These are phyloP conservation scores for Novakomyces olei DNA, from an alignment of 805 yeast genomes.

Conservation along the genomic window DNA sequence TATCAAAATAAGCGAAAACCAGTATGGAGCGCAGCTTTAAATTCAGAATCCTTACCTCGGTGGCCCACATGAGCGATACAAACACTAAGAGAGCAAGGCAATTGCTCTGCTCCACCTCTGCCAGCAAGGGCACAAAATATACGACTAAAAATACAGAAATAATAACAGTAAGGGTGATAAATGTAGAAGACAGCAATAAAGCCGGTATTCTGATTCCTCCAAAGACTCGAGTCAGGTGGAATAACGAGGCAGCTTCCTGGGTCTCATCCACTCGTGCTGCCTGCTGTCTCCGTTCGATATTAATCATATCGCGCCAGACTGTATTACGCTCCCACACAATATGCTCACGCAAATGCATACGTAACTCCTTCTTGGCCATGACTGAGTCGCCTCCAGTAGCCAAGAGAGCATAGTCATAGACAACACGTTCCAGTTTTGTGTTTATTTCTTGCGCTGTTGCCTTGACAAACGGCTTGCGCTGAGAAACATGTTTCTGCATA, in stretches of 20 bases:
- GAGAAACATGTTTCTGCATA: slow-evolving; percentile 21
- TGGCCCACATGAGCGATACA: slow-evolving; percentile 83
- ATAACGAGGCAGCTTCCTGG: slow-evolving; percentile 5
- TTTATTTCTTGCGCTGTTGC: slow-evolving; percentile 29
- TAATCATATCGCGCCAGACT: slow-evolving; percentile 93
- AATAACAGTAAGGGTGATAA: slow-evolving; percentile 28
- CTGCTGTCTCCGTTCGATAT: slow-evolving; percentile 66
- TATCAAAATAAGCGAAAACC: too few relatives aligned
- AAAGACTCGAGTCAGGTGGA: slow-evolving; percentile 4
- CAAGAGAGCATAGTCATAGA: slow-evolving; percentile 33
- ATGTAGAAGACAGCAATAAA: slow-evolving; percentile 18
- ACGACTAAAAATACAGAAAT: slow-evolving; percentile 26
- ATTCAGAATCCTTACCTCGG: too few relatives aligned
- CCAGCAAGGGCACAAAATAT: slow-evolving; percentile 20
- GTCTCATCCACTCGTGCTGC: slow-evolving; percentile 25
- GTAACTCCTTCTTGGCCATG: slow-evolving; percentile 28
- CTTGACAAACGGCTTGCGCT: slow-evolving; percentile 34
- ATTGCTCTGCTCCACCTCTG: slow-evolving; percentile 44
- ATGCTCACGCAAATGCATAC: slow-evolving; percentile 56
- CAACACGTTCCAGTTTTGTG: slow-evolving; percentile 29
- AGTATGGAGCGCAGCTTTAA: too few relatives aligned
- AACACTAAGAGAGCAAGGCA: slow-evolving; percentile 68
- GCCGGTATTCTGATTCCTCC: slow-evolving; percentile 16
- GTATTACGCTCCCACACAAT: slow-evolving; percentile 95
- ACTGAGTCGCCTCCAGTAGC: slow-evolving; percentile 19